Conservation (phyloP, 2,329 filamentous ascomycete species). For the Cryphonectria japonica region DNA sequence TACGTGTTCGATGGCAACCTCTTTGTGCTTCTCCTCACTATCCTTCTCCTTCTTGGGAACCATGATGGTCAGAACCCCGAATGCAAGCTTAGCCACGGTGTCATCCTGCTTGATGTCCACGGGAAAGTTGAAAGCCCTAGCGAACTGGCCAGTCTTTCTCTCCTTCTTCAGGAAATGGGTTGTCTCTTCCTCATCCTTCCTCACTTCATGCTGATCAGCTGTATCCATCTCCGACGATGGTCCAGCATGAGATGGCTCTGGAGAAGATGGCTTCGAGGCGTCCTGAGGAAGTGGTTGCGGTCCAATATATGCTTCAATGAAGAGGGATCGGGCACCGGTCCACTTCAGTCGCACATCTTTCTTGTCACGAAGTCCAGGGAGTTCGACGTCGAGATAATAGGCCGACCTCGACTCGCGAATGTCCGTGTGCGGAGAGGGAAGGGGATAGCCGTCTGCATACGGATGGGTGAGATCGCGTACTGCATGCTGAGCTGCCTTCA, state of each 20-base stretch:
- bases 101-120: slow-evolving; percentile 15
- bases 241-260: background rate
- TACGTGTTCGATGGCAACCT: slow-evolving; percentile 14
- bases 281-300: slow-evolving; percentile 6
- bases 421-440: slow-evolving; percentile 9
- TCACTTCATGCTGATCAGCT: background rate
- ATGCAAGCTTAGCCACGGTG: slow-evolving; percentile 12
- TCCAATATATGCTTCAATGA: slow-evolving; percentile 5
- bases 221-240: background rate
- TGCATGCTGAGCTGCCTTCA: slow-evolving; percentile 12
- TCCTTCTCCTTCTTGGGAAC: slow-evolving; percentile 16
- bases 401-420: slow-evolving; percentile 6
- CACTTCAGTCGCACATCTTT: slow-evolving; percentile 9
- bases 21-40: slow-evolving; percentile 2
- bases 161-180: slow-evolving; percentile 9
- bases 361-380: slow-evolving; percentile 10
- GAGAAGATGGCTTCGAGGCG: background rate
- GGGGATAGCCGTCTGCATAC: slow-evolving; percentile 1
- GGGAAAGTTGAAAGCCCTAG: slow-evolving; percentile 5
- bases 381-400: slow-evolving; percentile 13
- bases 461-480: slow-evolving; percentile 13
- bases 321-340: slow-evolving; percentile 10
- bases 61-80: slow-evolving; percentile 8
- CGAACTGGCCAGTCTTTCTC: slow-evolving; percentile 13
- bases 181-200: background rate